Conservation (phyloP, 139 green algal species). For the Eudorina sp. region DNA sequence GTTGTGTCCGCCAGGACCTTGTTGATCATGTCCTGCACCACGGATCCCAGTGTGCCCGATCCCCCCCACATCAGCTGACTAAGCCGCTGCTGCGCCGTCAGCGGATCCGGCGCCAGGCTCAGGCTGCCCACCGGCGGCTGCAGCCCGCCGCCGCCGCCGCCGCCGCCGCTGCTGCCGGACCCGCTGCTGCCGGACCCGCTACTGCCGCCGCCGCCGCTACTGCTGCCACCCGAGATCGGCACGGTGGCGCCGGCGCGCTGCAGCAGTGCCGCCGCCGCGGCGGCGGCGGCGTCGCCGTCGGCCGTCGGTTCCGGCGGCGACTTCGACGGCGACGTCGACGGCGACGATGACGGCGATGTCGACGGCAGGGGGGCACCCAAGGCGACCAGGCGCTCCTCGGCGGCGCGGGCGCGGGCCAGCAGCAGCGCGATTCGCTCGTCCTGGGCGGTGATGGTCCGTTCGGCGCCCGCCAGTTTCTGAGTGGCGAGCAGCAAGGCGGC, state of each 20-base stretch:
- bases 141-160: not conserved
- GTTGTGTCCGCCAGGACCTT: slow-evolving; percentile 3
- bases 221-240: not conserved
- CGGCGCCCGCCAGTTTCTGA: slow-evolving; percentile 28
- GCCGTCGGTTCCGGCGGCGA: not conserved
- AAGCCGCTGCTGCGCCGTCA: slow-evolving; percentile 18
- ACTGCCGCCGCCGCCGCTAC: not conserved
- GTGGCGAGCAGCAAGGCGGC: slow-evolving; percentile 36
- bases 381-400: slow-evolving; percentile 27
- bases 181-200: too few species aligned
- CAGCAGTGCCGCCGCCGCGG: not conserved
- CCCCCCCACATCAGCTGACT: not conserved
- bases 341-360: not conserved
- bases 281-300: not conserved
- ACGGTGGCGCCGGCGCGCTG: not conserved
- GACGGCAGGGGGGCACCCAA: not conserved
- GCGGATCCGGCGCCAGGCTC: slow-evolving; percentile 6
- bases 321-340: not conserved
- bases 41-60: not conserved
- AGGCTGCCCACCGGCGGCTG: slow-evolving; percentile 16
- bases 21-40: slow-evolving; percentile 34
- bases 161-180: not conserved
- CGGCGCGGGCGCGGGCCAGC: slow-evolving; percentile 1
- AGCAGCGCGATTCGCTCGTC: slow-evolving; percentile 52
- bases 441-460: slow-evolving; percentile 47